Evolutionary conservation across 2,329 filamentous ascomycete genomes (phyloP).

Genomic region (Thyridium curvatum): DNA sequence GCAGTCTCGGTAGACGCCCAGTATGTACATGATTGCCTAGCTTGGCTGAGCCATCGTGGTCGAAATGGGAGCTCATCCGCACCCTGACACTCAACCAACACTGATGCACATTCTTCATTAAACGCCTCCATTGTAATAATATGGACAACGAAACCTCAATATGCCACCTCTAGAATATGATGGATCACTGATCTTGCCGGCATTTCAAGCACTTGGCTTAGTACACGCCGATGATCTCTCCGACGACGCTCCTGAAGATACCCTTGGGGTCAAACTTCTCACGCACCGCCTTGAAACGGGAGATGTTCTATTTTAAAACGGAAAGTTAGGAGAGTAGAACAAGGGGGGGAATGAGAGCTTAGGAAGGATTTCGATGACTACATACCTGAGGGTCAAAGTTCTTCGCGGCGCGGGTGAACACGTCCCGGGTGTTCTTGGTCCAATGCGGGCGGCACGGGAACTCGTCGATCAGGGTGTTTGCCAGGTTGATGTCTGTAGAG

Average conservation of each 20-base stretch:
- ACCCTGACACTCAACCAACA: no score
- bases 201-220: no score
- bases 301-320: slow-evolving; percentile 24
- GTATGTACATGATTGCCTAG: no score
- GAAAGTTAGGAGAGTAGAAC: not conserved
- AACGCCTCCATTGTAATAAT: no score
- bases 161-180: no score
- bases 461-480: slow-evolving; percentile 38
- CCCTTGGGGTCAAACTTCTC: slow-evolving; percentile 41
- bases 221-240: slow-evolving; percentile 41
- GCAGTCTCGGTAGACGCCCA: no score
- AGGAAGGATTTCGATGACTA: not conserved
- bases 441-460: slow-evolving; percentile 46
- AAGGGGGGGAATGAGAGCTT: not conserved
- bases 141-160: no score
- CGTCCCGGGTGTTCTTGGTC: slow-evolving; percentile 46
- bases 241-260: slow-evolving; percentile 39
- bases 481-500: slow-evolving; percentile 32
- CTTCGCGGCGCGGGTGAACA: slow-evolving; percentile 35
- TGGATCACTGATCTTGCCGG: no score
- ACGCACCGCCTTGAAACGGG: slow-evolving; percentile 39
- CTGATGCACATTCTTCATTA: no score
- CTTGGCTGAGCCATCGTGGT: no score
- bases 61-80: no score
- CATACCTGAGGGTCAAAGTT: slow-evolving; percentile 38